Conservation (phyloP, 352 stramenopile genomes). For the Pythium biforme region DNA sequence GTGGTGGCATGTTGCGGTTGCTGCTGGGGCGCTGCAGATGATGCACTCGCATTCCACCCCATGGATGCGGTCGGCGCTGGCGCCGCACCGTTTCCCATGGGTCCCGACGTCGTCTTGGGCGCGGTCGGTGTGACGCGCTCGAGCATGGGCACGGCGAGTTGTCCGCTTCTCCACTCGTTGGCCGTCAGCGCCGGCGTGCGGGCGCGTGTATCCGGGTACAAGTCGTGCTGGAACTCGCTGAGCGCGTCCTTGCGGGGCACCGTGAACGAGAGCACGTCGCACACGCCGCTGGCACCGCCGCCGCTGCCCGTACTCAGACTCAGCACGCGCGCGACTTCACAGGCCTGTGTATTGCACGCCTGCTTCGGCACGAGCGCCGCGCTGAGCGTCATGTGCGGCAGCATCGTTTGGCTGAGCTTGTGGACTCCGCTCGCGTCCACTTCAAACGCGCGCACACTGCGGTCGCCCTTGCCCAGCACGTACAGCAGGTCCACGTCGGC, state of each 20-base stretch:
- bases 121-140: conserved; percentile 25
- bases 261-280: conserved; percentile 62
- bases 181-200: conserved; percentile 38
- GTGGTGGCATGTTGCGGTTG: background rate
- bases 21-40: background rate
- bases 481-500: conserved; percentile 66
- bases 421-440: conserved; percentile 47
- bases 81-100: too few species aligned
- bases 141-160: conserved; percentile 45
- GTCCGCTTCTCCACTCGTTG: conserved; percentile 41
- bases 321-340: conserved; percentile 67
- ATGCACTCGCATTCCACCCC: background rate
- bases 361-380: conserved; percentile 53
- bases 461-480: conserved; percentile 69
- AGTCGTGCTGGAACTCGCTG: conserved; percentile 69
- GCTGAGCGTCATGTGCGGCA: conserved; percentile 59
- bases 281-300: conserved; percentile 38
- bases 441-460: conserved; percentile 59
- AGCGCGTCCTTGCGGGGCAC: conserved; percentile 62
- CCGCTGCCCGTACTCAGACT: conserved; percentile 42
- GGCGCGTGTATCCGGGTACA: conserved; percentile 65
- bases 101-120: too few species aligned
- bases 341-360: conserved; percentile 44
- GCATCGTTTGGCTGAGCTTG: conserved; percentile 48
- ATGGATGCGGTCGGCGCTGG: background rate